Base-by-base conservation (phyloP, 352 stramenopile species). In the Pythium aquatile region DNA sequence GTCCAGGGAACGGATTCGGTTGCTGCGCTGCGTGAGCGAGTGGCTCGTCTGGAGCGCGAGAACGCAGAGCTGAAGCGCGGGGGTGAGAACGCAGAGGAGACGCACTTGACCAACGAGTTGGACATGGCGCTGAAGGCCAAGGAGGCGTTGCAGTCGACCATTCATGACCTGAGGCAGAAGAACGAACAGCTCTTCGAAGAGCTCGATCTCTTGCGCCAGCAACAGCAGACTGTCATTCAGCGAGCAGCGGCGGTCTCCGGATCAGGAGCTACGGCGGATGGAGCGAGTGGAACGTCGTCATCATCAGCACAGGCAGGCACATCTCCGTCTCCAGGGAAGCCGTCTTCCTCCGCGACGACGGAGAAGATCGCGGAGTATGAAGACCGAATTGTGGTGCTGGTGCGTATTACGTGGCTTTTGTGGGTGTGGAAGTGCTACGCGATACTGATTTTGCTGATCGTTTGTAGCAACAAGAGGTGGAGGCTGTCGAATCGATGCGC, bases 101-200 rank as follows among this genome's bases (percentile, higher is more conserved):
- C 80, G 7, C 73, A 87, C 7, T 47, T 92, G 26, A 59, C 66
- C 17, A 90, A 85, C 58, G 86, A 95, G 61, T 64, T 92, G n/a
- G 86, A 95, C 39, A 78, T 92, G 68, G 83, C 83, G 5, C 48
- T 89, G 2, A 90, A 90, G 56, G 70, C 79, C 16, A 95, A 95
- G 63, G 79, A 91, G 54, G 70, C 81, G 8, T 68, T 92, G 24
- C 85, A 95, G 56, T 72, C 82, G 26, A 74, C 80, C 10, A 60
- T 92, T 0, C 76, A 88, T 37, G 77, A 95, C 62, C 72, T 89
- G 47, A 88, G 92, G 70, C 81, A 86, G 30, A 76, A 94, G 64
- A 88, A 85, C 61, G 82, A 90, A 13, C 77, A 91, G 48, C 72
- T 93, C 2, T 70, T 70, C 10, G 87, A 95, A 52, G 79, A 91